A percentile compares a stretch with the other conserved stretches of the same genome.
Conservation (phyloP, 345 rosid genomes). For the Lenwebbia sp. region DNA sequence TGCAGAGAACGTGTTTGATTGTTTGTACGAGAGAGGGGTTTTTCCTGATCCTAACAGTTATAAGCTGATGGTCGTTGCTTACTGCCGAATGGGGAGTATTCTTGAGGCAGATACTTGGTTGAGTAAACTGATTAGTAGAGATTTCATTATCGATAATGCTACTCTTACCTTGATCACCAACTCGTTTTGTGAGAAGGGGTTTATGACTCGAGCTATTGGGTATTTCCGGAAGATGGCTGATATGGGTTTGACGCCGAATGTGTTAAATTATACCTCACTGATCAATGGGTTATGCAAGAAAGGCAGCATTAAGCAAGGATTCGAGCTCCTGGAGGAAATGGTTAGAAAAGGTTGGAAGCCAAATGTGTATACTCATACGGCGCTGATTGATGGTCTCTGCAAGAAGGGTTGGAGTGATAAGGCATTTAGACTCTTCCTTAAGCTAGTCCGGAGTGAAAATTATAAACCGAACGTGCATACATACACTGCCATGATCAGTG, state of each 20-base stretch:
- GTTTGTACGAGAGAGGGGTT: constrained; percentile 62
- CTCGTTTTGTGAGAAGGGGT: constrained; percentile 51
- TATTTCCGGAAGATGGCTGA: constrained; percentile 54
- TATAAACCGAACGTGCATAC: constrained; percentile 79
- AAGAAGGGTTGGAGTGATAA: constrained; percentile 93
- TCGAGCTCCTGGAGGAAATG: constrained; percentile 85
- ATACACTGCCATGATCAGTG: constrained; percentile 72
- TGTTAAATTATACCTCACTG: constrained; percentile 70
- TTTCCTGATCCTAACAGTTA: constrained; percentile 41
- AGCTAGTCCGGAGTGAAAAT: constrained; percentile 67
- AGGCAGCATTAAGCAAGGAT: constrained; percentile 81
- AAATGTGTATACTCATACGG: constrained; percentile 74
- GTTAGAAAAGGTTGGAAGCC: constrained; percentile 71
- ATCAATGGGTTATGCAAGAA: constrained; percentile 70
- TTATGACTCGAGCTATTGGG: constrained; percentile 47
- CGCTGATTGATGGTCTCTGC: constrained; percentile 74
- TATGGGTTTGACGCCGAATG: constrained; percentile 59
- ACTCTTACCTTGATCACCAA: constrained; percentile 52
- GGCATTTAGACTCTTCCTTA: constrained; percentile 79
- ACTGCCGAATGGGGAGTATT: constrained; percentile 47
- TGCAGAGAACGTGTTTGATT: constrained; percentile 63
- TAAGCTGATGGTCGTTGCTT: constrained; percentile 55
- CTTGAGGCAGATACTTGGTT: constrained; percentile 68
- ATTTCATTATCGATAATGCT: constrained; percentile 55
- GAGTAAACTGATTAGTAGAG: constrained; percentile 49